Evolutionary conservation across 2,329 filamentous ascomycete genomes (phyloP).

Genomic region (Neofusicoccum laricinum): DNA sequence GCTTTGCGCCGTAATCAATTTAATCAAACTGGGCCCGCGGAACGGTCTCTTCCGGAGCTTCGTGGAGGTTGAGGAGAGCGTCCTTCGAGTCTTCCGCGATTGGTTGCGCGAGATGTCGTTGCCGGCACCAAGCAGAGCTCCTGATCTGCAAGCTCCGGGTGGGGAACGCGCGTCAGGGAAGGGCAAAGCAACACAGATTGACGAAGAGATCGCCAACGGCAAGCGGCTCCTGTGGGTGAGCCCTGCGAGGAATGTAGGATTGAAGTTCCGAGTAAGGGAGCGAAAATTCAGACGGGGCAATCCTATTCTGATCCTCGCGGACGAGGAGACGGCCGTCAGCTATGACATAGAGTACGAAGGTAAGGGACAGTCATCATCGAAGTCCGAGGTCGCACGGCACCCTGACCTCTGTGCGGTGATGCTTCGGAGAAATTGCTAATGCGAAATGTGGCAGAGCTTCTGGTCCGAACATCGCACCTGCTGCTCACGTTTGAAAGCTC

Average conservation of each 20-base stretch:
- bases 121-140: not conserved
- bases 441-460: conserved; percentile 53
- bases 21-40: conserved; percentile 64
- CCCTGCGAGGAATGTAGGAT: conserved; percentile 59
- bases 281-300: conserved; percentile 44
- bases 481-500: conserved; percentile 65
- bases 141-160: not conserved
- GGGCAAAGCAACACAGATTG: conserved; percentile 24
- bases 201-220: conserved; percentile 25
- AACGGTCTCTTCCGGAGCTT: conserved; percentile 61
- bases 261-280: conserved; percentile 64
- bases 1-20: conserved; percentile 64
- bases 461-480: conserved; percentile 63
- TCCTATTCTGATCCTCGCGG: conserved; percentile 55
- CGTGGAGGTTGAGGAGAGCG: conserved; percentile 60
- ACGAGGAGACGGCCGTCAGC: conserved; percentile 65
- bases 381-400: conserved; percentile 15
- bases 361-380: conserved; percentile 30
- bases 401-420: not conserved
- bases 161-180: conserved; percentile 26
- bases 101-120: conserved; percentile 55
- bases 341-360: conserved; percentile 73
- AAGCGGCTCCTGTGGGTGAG: conserved; percentile 67
- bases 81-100: conserved; percentile 68
- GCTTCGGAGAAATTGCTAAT: conserved; percentile 4